Evolutionary conservation across 768 basidiomycete genomes (phyloP).

Genomic region (Mycena belliarum): DNA sequence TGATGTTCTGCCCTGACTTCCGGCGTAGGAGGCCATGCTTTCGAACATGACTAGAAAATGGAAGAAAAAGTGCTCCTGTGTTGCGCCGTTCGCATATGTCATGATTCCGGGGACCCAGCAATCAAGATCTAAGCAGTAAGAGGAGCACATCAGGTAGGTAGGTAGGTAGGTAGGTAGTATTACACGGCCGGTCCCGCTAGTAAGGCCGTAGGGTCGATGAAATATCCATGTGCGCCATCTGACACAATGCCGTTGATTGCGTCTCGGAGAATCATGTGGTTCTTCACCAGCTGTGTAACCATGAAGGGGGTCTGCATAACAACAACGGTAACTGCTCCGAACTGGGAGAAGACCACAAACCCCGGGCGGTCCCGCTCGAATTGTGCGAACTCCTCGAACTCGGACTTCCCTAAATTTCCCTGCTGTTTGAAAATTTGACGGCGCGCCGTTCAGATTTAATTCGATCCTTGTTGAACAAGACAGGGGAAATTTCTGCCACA

Average conservation of each 20-base stretch:
- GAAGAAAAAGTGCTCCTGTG: conserved; percentile 28
- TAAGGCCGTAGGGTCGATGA: conserved; percentile 24
- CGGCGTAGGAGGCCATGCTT: conserved; percentile 27
- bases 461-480: conserved; percentile 20
- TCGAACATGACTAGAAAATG: conserved; percentile 33
- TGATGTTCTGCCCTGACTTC: conserved; percentile 8
- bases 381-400: background rate
- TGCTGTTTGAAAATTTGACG: background rate
- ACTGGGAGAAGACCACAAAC: conserved; percentile 4
- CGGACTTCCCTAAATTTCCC: background rate
- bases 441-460: conserved; percentile 20
- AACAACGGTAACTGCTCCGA: conserved; percentile 20
- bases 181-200: no score
- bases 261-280: background rate
- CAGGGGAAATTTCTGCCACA: conserved; percentile 23
- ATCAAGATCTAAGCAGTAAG: conserved; percentile 25
- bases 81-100: conserved; percentile 34
- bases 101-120: conserved; percentile 36
- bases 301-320: conserved; percentile 23
- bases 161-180: no score
- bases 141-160: conserved; percentile 33
- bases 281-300: conserved; percentile 19
- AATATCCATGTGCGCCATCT: conserved; percentile 38
- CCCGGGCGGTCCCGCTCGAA: conserved; percentile 11
- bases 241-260: conserved; percentile 35